Base-by-base conservation (phyloP, 1,139 yeast genomes). In the Zhuliangozyma parablackwelliae region DNA sequence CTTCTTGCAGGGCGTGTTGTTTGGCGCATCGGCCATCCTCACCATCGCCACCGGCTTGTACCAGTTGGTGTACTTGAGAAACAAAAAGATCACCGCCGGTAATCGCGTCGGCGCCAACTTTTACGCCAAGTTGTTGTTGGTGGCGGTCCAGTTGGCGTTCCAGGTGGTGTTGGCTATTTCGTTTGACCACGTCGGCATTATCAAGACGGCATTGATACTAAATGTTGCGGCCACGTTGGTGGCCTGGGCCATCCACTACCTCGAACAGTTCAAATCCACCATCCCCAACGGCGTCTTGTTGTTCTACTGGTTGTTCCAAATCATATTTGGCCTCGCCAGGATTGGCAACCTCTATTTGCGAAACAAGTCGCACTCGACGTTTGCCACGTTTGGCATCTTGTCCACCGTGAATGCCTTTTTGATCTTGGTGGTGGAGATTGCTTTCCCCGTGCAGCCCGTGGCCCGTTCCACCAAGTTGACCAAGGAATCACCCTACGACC, bases 221-320 rank as follows among this genome's bases (percentile, higher is more conserved):
- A 66, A 72, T 29, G 49, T 68, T 1, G 47, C 59, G 7, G 75
- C 78, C 2, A 53, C 80, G 12, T 43, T 68, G 2, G 70, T 83
- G 5, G 81, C 81, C 0, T 56, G 77, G 20, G 63, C 65, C 2
- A 63, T 87, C 29, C 87, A 86, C 46, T 83, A 81, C 57, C 56
- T 85, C 38, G 97, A 90, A 54, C 83, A 79, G 51, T 77, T 73
- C 56, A 78, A 85, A 51, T 56, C 80, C 7, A 63, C 63, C 26
- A 75, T 86, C 30, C 81, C 97, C 2, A 77, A 75, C 49, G 84
- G 95, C 2, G 71, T 78, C 1, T 61, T 89, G 33, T 70, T 92
- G 31, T 71, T 84, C 46, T 92, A 78, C 60, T 90, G 97, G 96
- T 65, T 86, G 34, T 68, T 80, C 39, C 69, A 75, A 34, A 48